Conservation (phyloP, 441 rosid genomes). For the Dalechampia spathulata region DNA sequence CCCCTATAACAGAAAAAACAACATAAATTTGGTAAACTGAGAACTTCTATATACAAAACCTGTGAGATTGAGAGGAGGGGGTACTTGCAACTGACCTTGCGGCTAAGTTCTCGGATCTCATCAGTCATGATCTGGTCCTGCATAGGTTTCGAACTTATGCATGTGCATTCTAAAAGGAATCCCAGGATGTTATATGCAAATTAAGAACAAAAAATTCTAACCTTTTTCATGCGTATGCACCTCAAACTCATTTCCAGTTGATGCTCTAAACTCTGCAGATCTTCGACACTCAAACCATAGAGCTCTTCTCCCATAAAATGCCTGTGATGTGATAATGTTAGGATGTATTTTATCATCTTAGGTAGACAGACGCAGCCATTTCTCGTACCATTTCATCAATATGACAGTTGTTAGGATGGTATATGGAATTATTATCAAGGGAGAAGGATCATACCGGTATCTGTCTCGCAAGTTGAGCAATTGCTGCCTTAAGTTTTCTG, state of each 20-base stretch:
- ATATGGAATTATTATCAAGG: no score
- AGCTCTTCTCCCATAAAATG: conserved; percentile 48
- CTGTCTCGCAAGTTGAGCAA: conserved; percentile 32
- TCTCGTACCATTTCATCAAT: no score
- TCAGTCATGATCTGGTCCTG: conserved; percentile 37
- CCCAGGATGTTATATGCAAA: not conserved
- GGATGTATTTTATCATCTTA: not conserved
- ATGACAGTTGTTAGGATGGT: no score
- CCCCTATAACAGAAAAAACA: conserved; percentile 11
- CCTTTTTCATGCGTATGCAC: conserved; percentile 42
- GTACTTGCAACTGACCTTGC: conserved; percentile 27
- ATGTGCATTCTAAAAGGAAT: not conserved
- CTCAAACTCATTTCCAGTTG: conserved; percentile 39
- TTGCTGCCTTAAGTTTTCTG: conserved; percentile 36
- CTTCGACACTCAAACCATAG: conserved; percentile 31
- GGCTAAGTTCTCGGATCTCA: conserved; percentile 32
- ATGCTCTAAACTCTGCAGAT: conserved; percentile 37
- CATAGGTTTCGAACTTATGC: conserved; percentile 3
- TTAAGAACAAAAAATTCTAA: no score
- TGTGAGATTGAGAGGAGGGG: not conserved
- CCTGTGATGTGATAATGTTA: conserved; percentile 22
- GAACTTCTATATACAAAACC: not conserved
- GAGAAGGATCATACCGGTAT: conserved; percentile 27
- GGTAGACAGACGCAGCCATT: not conserved
- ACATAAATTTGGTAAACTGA: conserved; percentile 4